Evolutionary conservation across 176 grass and related monocot genomes (phyloP).

Genomic region (Hordeum vulgare): MorexV3_pseudomolecules_assembly NC_058523.1:545517607-545518106

Average conservation of each 20-base stretch:
- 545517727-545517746: background rate
- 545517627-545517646: constrained; percentile 43
- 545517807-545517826: background rate
- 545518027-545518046: background rate
- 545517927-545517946: constrained; percentile 53
- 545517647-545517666: background rate
- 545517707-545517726: constrained; percentile 30
- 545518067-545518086: background rate
- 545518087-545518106: background rate
- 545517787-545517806: background rate
- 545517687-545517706: constrained; percentile 28
- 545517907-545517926: background rate
- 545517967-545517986: constrained; percentile 22
- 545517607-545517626: constrained; percentile 2
- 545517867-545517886: background rate
- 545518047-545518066: background rate
- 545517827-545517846: background rate
- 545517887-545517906: background rate
- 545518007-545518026: constrained; percentile 27
- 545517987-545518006: constrained; percentile 41
- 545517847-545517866: background rate
- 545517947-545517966: constrained; percentile 28
- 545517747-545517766: background rate
- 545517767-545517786: background rate
- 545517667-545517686: constrained; percentile 42